These are phyloP conservation scores for Fraxinus excelsior DNA, from an alignment of 257 asterid genomes.

Conservation along the genomic window DNA sequence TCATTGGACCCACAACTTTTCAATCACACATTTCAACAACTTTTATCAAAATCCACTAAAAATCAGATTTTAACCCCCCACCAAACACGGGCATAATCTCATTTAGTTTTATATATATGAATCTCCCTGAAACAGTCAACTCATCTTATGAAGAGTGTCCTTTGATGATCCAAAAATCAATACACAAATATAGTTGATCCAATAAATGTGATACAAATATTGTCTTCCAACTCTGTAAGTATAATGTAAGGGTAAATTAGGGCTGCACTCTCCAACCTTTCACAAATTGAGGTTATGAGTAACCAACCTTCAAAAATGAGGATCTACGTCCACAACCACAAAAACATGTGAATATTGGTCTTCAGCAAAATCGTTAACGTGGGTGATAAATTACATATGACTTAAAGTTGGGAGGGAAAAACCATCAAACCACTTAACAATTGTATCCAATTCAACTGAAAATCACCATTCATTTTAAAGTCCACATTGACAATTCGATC, in stretches of 20 bases:
- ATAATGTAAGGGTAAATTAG: no score
- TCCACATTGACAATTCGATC: background rate
- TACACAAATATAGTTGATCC: no score
- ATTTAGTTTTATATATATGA: background rate
- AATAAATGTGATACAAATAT: no score
- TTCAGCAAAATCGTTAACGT: background rate
- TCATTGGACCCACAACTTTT: no score
- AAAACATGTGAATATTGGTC: background rate
- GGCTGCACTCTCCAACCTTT: background rate
- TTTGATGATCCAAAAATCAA: no score
- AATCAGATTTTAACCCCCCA: no score
- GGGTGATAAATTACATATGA: background rate
- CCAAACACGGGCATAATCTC: background rate
- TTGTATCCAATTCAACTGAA: no score
- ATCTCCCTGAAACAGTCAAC: background rate
- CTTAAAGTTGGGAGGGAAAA: background rate
- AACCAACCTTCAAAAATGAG: background rate
- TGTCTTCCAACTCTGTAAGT: no score
- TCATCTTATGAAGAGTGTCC: background rate
- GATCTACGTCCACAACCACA: background rate
- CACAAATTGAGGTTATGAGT: no score
- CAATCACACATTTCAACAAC: no score
- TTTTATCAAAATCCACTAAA: no score
- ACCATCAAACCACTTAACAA: no score
- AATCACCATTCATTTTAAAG: background rate